Evolutionary conservation across 306 rosid species (phyloP).

Genomic region (Bauhinia variegata): DNA sequence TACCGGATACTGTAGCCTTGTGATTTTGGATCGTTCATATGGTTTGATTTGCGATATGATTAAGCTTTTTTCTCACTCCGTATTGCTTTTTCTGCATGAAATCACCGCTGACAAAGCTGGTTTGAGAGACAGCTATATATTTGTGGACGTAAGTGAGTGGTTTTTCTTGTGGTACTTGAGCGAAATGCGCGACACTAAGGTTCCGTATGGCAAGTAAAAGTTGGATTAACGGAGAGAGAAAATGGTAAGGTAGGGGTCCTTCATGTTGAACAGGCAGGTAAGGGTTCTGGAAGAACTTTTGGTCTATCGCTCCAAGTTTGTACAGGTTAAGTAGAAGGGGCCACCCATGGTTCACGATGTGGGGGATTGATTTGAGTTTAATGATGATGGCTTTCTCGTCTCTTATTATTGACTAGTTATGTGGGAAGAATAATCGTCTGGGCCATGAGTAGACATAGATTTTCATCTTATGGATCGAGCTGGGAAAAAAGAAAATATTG

Average conservation of each 20-base stretch:
- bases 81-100: slow-evolving; percentile 54
- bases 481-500: slow-evolving; percentile 12
- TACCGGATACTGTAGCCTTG: slow-evolving; percentile 39
- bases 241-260: slow-evolving; percentile 39
- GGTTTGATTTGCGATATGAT: slow-evolving; percentile 39
- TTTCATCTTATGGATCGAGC: slow-evolving; percentile 41
- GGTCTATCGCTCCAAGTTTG: slow-evolving; percentile 58
- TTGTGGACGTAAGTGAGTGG: slow-evolving; percentile 47
- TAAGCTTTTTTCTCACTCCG: slow-evolving; percentile 39
- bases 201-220: slow-evolving; percentile 38
- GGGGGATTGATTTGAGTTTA: slow-evolving; percentile 51
- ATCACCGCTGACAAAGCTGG: slow-evolving; percentile 71
- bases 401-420: slow-evolving; percentile 42
- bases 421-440: slow-evolving; percentile 46
- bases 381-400: slow-evolving; percentile 50
- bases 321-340: slow-evolving; percentile 51
- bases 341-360: slow-evolving; percentile 62
- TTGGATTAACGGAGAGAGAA: slow-evolving; percentile 29
- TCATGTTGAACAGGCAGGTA: slow-evolving; percentile 39
- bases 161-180: slow-evolving; percentile 36
- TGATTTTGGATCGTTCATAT: slow-evolving; percentile 32
- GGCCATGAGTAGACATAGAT: slow-evolving; percentile 51
- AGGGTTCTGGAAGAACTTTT: slow-evolving; percentile 42
- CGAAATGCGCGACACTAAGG: slow-evolving; percentile 39
- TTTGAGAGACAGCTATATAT: slow-evolving; percentile 44